These are phyloP conservation scores for Xylaria sp. DNA, from an alignment of 495 filamentous ascomycete genomes.

Conservation along the genomic window DNA sequence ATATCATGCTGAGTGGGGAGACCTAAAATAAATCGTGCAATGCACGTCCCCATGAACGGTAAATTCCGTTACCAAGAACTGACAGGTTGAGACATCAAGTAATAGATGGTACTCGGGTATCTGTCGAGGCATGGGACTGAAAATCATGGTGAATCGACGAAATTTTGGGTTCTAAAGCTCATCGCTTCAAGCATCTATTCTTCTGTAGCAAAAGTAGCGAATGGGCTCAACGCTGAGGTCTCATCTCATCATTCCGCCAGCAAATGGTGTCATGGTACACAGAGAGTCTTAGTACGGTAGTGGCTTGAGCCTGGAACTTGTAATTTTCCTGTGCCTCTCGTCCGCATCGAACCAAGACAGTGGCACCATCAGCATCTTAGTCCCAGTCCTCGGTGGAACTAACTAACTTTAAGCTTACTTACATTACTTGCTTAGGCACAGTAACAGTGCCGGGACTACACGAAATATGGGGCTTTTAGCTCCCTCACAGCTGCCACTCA, in stretches of 20 bases:
- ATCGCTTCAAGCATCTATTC: not conserved
- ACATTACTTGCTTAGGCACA: not conserved
- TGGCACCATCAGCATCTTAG: slow-evolving; percentile 8
- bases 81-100: not conserved
- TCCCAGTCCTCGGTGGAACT: not conserved
- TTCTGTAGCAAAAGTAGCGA: not conserved
- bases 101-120: not conserved
- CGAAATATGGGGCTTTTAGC: not conserved
- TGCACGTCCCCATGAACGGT: not conserved
- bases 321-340: not conserved
- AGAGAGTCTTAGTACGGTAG: not conserved
- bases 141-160: not conserved
- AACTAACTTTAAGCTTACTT: no score
- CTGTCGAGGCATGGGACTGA: not conserved
- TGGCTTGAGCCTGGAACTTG: slow-evolving; percentile 20
- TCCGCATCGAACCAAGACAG: slow-evolving; percentile 5
- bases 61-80: not conserved
- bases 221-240: not conserved
- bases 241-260: not conserved
- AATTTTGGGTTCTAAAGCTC: not conserved
- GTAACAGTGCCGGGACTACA: not conserved
- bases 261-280: slow-evolving; percentile 7
- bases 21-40: slow-evolving; percentile 1
- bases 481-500: not conserved
- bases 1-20: not conserved